Percentiles rank a stretch among this genome's conserved stretches.
Conservation (phyloP, 805 yeast genomes). For the Jamesozyma jinghongensis region DNA sequence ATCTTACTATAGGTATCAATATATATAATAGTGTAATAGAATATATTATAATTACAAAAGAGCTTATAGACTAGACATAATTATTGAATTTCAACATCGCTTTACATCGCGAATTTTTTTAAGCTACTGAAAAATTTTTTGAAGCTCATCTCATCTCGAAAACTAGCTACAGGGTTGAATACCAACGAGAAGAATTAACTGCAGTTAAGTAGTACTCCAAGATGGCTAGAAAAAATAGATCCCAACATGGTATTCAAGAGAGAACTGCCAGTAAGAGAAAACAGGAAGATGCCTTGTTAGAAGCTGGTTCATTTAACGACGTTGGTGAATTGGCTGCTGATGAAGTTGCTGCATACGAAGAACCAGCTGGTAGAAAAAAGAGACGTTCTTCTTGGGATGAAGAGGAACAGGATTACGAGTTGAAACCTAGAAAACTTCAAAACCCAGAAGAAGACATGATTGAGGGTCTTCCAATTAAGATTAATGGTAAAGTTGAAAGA, state of each 20-base stretch:
- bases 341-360: slow-evolving; percentile 6
- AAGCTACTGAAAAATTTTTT: slow-evolving; percentile 1
- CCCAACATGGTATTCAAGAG: slow-evolving; percentile 20
- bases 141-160: slow-evolving; percentile 4
- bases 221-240: slow-evolving; percentile 26
- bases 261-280: slow-evolving; percentile 26
- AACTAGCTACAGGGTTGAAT: not conserved
- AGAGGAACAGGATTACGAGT: slow-evolving; percentile 73
- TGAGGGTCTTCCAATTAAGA: slow-evolving; percentile 76
- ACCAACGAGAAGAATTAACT: not conserved
- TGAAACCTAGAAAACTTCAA: slow-evolving; percentile 50
- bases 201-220: not conserved
- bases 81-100: not conserved
- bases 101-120: not conserved
- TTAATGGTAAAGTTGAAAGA: slow-evolving; percentile 67
- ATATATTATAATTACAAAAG: no score
- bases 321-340: slow-evolving; percentile 15
- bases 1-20: no score
- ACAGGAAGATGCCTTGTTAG: slow-evolving; percentile 25
- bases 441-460: slow-evolving; percentile 34
- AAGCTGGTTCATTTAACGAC: slow-evolving; percentile 16
- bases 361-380: slow-evolving; percentile 5
- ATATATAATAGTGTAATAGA: not conserved
- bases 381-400: slow-evolving; percentile 46
- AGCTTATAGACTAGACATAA: not conserved